Percentiles rank a stretch among this genome's conserved stretches.
Evolutionary conservation across 2,329 filamentous ascomycete species (phyloP).

Genomic region (Trichoderma afroharzianum): DNA sequence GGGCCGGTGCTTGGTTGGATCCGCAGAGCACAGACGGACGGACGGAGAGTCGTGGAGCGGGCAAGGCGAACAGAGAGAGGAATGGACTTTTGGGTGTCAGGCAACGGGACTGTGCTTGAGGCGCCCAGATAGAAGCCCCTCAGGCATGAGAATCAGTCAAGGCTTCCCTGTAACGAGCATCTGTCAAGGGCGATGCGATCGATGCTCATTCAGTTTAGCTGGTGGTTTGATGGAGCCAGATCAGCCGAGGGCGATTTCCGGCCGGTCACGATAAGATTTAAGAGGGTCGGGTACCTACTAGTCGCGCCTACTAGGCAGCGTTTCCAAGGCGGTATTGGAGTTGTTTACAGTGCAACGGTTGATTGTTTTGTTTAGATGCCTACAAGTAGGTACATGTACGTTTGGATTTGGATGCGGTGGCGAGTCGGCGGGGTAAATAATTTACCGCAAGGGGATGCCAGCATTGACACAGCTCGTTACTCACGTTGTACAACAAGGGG

Average conservation of each 20-base stretch:
- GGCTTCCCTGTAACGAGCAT: neutral
- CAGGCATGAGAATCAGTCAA: neutral
- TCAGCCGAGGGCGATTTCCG: neutral
- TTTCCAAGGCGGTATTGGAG: neutral
- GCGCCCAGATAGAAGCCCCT: neutral
- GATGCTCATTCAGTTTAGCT: neutral
- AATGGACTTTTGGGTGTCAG: neutral
- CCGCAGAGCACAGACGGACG: neutral
- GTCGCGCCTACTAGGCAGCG: conserved; percentile 2
- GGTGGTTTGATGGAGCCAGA: neutral
- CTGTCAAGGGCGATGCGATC: neutral
- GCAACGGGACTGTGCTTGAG: neutral
- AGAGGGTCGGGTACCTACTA: neutral
- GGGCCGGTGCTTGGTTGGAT: neutral
- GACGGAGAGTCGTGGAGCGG: neutral
- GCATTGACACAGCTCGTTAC: neutral
- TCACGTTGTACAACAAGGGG: neutral
- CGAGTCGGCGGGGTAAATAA: conserved; percentile 10
- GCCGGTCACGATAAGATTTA: neutral
- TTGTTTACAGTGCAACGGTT: neutral
- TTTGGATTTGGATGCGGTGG: neutral
- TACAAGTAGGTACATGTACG: too few relatives aligned
- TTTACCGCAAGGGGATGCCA: neutral
- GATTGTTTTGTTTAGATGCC: neutral
- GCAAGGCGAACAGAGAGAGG: neutral